Percentiles rank a stretch among this genome's conserved stretches.
Evolutionary conservation across 1,284 basidiomycete genomes (phyloP).

Genomic region (Microbotryum violaceum): DNA sequence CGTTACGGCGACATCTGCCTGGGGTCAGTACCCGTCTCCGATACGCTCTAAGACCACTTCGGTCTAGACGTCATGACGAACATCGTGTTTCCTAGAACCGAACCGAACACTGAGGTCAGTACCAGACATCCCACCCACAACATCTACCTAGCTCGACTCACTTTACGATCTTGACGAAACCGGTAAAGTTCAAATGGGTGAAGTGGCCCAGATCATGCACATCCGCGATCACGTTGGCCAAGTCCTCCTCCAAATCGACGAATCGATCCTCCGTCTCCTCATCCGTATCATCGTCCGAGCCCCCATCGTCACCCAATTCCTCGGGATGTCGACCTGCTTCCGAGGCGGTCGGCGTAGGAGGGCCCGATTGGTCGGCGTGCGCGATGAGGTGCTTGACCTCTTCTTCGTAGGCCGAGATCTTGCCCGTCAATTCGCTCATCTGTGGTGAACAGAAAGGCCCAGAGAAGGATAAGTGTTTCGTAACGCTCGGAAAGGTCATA

Average conservation of each 20-base stretch:
- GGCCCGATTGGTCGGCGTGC: slow-evolving; percentile 33
- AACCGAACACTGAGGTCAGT: background rate
- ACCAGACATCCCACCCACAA: background rate
- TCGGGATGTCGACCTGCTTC: slow-evolving; percentile 51
- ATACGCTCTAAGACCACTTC: background rate
- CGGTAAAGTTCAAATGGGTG: slow-evolving; percentile 54
- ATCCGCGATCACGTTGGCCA: slow-evolving; percentile 91
- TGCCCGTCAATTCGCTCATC: slow-evolving; percentile 72
- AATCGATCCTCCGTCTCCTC: slow-evolving; percentile 75
- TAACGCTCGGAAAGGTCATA: background rate
- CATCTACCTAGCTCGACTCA: slow-evolving; percentile 64
- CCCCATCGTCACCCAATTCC: slow-evolving; percentile 46
- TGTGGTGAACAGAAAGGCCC: slow-evolving; percentile 43
- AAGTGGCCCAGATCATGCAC: slow-evolving; percentile 83
- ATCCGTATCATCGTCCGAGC: slow-evolving; percentile 50
- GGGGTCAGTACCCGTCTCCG: background rate
- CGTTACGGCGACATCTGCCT: too few relatives aligned
- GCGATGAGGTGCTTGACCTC: slow-evolving; percentile 66
- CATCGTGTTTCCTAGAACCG: slow-evolving; percentile 55
- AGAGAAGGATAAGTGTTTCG: slow-evolving; percentile 3
- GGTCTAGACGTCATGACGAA: slow-evolving; percentile 44
- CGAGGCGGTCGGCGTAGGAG: slow-evolving; percentile 30
- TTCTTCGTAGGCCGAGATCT: slow-evolving; percentile 72
- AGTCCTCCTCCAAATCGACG: slow-evolving; percentile 83
- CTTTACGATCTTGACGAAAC: slow-evolving; percentile 99